Evolutionary conservation across 1,139 yeast species (phyloP).

Genomic region (Yamadazyma dushanensis): DNA sequence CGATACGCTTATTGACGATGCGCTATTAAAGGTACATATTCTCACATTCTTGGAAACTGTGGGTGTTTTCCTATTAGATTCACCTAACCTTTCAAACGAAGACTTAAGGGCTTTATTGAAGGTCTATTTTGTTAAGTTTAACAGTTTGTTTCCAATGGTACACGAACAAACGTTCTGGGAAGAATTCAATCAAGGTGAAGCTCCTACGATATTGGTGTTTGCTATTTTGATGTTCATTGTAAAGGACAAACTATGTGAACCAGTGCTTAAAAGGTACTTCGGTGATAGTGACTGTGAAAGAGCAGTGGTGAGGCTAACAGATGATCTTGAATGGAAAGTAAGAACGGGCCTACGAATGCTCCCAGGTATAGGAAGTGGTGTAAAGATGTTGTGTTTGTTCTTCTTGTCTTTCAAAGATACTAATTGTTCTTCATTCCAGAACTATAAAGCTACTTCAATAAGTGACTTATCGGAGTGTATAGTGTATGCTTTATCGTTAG

Average conservation of each 20-base stretch:
- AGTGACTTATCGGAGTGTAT: slow-evolving; percentile 26
- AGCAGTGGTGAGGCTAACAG: slow-evolving; percentile 17
- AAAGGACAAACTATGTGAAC: slow-evolving; percentile 28
- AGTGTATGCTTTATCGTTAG: slow-evolving; percentile 7
- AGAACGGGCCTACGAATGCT: slow-evolving; percentile 27
- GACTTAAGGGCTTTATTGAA: slow-evolving; percentile 24
- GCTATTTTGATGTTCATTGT: slow-evolving; percentile 28
- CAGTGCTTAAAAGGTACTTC: slow-evolving; percentile 11
- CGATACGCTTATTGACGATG: not conserved
- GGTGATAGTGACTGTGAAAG: not conserved
- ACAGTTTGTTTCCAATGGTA: slow-evolving; percentile 34
- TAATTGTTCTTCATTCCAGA: not conserved
- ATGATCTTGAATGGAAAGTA: slow-evolving; percentile 33
- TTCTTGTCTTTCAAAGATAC: slow-evolving; percentile 4
- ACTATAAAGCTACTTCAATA: slow-evolving; percentile 24
- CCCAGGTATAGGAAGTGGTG: slow-evolving; percentile 16
- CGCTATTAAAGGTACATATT: not conserved
- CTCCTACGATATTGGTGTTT: slow-evolving; percentile 25
- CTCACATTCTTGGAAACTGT: not conserved
- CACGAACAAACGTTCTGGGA: slow-evolving; percentile 29
- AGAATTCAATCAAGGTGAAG: slow-evolving; percentile 22
- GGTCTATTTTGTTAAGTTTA: slow-evolving; percentile 31
- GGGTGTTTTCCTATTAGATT: not conserved
- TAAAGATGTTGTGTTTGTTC: slow-evolving; percentile 4
- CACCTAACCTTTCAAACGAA: slow-evolving; percentile 2